Conservation (phyloP, 2,329 filamentous ascomycete species). For the Falciphora oryzae region DNA sequence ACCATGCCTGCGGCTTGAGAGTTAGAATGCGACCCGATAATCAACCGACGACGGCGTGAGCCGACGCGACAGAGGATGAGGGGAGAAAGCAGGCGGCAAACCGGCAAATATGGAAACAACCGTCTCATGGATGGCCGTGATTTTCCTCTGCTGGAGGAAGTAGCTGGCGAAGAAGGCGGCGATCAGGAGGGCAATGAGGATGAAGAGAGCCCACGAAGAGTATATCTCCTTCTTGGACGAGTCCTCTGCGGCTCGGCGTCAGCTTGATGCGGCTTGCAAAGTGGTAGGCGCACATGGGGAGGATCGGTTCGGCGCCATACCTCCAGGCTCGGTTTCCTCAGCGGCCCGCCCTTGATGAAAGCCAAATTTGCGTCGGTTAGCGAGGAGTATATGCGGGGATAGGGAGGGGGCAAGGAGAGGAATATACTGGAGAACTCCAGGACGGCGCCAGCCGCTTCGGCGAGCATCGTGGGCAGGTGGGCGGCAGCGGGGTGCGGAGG, state of each 20-base stretch:
- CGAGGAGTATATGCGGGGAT: slow-evolving; percentile 13
- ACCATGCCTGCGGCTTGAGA: slow-evolving; percentile 67
- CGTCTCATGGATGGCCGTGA: slow-evolving; percentile 96
- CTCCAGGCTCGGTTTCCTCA: slow-evolving; percentile 42
- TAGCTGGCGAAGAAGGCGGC: slow-evolving; percentile 96
- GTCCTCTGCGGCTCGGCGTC: slow-evolving; percentile 61
- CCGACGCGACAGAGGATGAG: slow-evolving; percentile 4
- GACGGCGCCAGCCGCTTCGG: slow-evolving; percentile 27
- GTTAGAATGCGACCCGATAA: neutral
- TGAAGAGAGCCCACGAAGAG: slow-evolving; percentile 95
- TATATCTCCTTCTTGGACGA: slow-evolving; percentile 89
- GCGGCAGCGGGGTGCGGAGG: slow-evolving; percentile 1
- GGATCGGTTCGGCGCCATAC: slow-evolving; percentile 24
- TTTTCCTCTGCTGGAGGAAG: slow-evolving; percentile 90
- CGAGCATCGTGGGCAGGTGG: slow-evolving; percentile 10
- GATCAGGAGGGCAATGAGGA: slow-evolving; percentile 90
- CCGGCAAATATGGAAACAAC: slow-evolving; percentile 97
- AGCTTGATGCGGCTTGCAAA: slow-evolving; percentile 12
- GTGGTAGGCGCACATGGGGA: slow-evolving; percentile 1
- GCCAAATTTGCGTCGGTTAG: neutral
- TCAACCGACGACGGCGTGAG: neutral
- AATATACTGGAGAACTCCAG: slow-evolving; percentile 32
- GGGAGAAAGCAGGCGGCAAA: slow-evolving; percentile 29
- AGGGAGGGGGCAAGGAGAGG: neutral
- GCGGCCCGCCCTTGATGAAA: slow-evolving; percentile 33